Conservation (phyloP, 2,329 filamentous ascomycete genomes). For the Verticillium nonalfalfae region DNA sequence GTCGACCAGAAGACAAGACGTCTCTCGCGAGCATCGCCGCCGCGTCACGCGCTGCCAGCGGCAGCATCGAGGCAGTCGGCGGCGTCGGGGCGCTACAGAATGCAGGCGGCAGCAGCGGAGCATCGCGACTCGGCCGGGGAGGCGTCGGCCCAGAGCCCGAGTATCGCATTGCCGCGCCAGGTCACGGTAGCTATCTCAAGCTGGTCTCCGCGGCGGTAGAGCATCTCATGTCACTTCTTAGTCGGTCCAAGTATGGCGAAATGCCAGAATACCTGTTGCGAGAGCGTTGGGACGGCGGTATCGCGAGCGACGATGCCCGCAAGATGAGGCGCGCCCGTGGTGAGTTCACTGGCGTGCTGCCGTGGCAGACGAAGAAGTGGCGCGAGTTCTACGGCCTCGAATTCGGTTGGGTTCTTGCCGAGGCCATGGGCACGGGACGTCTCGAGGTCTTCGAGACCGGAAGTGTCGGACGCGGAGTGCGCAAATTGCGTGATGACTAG, state of each 20-base stretch:
- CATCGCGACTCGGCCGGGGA: slow-evolving; percentile 19
- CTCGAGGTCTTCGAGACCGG: slow-evolving; percentile 71
- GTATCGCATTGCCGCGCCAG: slow-evolving; percentile 55
- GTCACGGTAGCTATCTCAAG: slow-evolving; percentile 61
- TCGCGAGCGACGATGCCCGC: slow-evolving; percentile 37
- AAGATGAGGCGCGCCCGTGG: slow-evolving; percentile 45
- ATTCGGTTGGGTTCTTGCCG: slow-evolving; percentile 66
- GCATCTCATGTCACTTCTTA: slow-evolving; percentile 54
- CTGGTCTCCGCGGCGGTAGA: slow-evolving; percentile 54
- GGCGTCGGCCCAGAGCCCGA: slow-evolving; percentile 26
- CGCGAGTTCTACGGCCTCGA: slow-evolving; percentile 61
- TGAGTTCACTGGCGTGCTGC: slow-evolving; percentile 50
- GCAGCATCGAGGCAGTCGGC: slow-evolving; percentile 62
- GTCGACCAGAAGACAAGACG: slow-evolving; percentile 46
- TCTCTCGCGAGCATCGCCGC: slow-evolving; percentile 55
- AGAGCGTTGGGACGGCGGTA: slow-evolving; percentile 66
- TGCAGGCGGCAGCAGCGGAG: slow-evolving; percentile 50
- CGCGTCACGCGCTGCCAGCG: slow-evolving; percentile 60
- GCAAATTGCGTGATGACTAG: slow-evolving; percentile 24
- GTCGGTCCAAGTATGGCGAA: slow-evolving; percentile 55
- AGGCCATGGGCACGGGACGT: slow-evolving; percentile 63
- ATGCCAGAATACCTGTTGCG: slow-evolving; percentile 53
- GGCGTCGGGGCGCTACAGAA: slow-evolving; percentile 59
- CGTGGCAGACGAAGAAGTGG: slow-evolving; percentile 63
- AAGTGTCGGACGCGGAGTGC: slow-evolving; percentile 63